Conservation (phyloP, 2,329 filamentous ascomycete species). For the Ceratocystiopsis sp. region DNA sequence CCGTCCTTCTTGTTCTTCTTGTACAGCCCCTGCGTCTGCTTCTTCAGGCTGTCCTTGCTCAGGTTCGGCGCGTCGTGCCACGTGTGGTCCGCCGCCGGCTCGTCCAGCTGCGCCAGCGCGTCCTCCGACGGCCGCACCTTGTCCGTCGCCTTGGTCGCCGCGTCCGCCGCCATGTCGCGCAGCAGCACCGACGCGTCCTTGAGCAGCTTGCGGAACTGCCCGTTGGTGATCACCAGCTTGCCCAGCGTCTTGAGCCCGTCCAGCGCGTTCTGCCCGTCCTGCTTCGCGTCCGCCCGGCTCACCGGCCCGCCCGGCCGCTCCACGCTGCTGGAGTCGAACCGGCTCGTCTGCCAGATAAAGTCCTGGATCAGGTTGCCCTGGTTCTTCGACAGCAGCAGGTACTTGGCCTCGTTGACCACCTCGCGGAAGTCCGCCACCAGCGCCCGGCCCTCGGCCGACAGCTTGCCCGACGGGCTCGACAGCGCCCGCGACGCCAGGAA, state of each 20-base stretch:
- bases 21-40: constrained; percentile 43
- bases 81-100: constrained; percentile 74
- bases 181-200: constrained; percentile 66
- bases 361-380: constrained; percentile 87
- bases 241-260: constrained; percentile 79
- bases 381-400: constrained; percentile 81
- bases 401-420: constrained; percentile 71
- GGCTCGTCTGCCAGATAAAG: constrained; percentile 86
- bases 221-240: constrained; percentile 81
- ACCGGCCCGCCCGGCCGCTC: constrained; percentile 47
- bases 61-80: constrained; percentile 82
- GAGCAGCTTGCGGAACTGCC: constrained; percentile 83
- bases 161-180: constrained; percentile 84
- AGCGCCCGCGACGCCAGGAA: constrained; percentile 58
- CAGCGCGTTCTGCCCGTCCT: constrained; percentile 69
- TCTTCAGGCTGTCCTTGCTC: constrained; percentile 50
- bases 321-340: constrained; percentile 50
- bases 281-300: constrained; percentile 58
- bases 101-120: constrained; percentile 57
- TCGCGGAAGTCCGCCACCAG: constrained; percentile 62
- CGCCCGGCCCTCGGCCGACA: constrained; percentile 67
- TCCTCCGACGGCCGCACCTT: constrained; percentile 66
- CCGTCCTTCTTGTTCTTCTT: constrained; percentile 19
- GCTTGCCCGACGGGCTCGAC: constrained; percentile 50
- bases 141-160: constrained; percentile 60